Evolutionary conservation across 2,329 filamentous ascomycete genomes (phyloP).

Genomic region (Rhytidhysteron rufulum): DNA sequence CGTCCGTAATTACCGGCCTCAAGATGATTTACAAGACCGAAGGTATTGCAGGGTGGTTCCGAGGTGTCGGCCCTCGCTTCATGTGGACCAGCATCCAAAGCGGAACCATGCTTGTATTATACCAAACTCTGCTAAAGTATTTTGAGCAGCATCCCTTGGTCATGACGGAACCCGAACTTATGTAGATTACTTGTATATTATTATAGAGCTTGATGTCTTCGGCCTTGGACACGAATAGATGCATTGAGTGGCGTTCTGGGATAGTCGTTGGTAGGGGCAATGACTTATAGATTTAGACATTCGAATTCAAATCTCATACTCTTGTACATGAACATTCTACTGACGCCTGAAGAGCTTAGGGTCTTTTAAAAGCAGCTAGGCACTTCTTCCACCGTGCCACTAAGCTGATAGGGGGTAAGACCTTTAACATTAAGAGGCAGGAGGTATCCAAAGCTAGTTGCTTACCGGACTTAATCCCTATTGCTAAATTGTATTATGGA

Average conservation of each 20-base stretch:
- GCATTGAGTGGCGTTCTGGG: neutral
- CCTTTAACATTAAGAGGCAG: too few species aligned
- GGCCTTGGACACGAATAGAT: neutral
- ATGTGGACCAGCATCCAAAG: slow-evolving; percentile 98
- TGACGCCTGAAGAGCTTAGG: too few species aligned
- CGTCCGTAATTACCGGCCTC: slow-evolving; percentile 80
- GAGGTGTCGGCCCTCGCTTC: slow-evolving; percentile 85
- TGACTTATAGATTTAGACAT: too few species aligned
- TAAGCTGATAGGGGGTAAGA: too few species aligned
- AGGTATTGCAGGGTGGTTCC: slow-evolving; percentile 85
- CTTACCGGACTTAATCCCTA: too few species aligned
- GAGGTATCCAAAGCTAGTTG: too few species aligned
- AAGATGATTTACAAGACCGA: slow-evolving; percentile 86
- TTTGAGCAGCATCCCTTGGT: slow-evolving; percentile 58
- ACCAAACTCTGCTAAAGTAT: slow-evolving; percentile 79
- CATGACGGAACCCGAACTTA: slow-evolving; percentile 10
- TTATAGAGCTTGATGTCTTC: neutral
- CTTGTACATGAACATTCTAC: too few species aligned
- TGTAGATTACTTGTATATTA: slow-evolving; percentile 6
- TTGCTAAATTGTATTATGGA: too few species aligned
- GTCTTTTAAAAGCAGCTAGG: too few species aligned
- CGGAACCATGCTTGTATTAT: slow-evolving; percentile 92
- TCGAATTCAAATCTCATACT: too few species aligned
- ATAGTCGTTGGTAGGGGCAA: too few species aligned
- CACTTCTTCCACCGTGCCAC: too few species aligned